A percentile compares a stretch with the other conserved stretches of the same genome.
Evolutionary conservation across 2,329 filamentous ascomycete species (phyloP).

Genomic region (Aspergillus clavatus): DNA sequence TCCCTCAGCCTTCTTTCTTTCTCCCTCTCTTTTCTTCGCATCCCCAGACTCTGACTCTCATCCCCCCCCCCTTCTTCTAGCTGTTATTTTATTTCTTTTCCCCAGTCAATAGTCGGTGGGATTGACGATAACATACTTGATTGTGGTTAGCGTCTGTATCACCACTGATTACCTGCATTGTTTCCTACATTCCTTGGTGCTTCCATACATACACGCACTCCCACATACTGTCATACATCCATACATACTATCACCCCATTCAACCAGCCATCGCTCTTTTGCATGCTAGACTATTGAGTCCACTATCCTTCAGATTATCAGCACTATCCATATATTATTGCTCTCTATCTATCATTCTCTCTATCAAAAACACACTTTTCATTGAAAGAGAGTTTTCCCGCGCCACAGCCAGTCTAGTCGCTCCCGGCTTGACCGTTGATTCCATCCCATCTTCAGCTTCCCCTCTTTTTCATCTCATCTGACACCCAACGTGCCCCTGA

Average conservation of each 20-base stretch:
- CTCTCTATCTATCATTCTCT: neutral
- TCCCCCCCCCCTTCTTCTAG: constrained; percentile 8
- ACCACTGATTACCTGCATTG: neutral
- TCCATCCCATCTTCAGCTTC: neutral
- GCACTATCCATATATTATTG: neutral
- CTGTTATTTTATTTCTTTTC: neutral
- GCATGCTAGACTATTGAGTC: constrained; percentile 1
- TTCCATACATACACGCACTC: no score
- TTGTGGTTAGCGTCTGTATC: neutral
- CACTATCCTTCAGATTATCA: neutral
- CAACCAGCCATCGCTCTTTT: constrained; percentile 1
- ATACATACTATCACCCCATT: neutral
- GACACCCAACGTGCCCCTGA: neutral
- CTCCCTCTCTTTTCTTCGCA: no score
- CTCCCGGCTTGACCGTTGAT: neutral
- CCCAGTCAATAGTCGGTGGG: neutral
- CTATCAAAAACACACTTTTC: neutral
- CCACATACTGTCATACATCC: no score
- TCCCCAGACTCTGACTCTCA: no score
- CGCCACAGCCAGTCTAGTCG: neutral
- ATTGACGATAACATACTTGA: neutral
- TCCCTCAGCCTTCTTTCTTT: neutral
- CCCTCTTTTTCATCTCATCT: neutral
- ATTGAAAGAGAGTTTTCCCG: neutral
- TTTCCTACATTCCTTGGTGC: constrained; percentile 4